Evolutionary conservation across 106 monocot genomes (phyloP), one percentile per base, ranked within the genome.

Genomic region (Vanilla planifolia): DNA sequence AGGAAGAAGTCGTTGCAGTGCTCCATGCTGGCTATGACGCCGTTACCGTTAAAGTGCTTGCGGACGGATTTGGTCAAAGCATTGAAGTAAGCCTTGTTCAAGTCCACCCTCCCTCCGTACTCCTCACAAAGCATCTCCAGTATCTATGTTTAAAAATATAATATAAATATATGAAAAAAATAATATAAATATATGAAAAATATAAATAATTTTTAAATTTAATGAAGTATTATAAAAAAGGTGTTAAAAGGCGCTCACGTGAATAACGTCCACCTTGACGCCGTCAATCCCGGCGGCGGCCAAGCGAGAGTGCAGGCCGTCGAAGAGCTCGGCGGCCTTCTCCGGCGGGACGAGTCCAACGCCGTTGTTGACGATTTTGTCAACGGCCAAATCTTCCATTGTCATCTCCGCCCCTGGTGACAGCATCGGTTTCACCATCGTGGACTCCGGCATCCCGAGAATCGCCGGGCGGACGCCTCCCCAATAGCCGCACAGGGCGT

Each of bases 1-100:
- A 88, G 65, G 81, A 93, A 85, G 74, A 93, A 93, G 75, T 93
- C 93, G 68, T 93, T 93, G 85, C 93, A 89, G 64, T 93, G 93
- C 62, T 93, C 84, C 93, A 93, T 93, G 74, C 85, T 82, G 16
- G 88, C 93, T 29, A 93, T 89, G 20, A 81, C 93, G 5, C 89
- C 85, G 33, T 93, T 93, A 15, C 93, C 93, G 0, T 68, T 51
- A 67, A 93, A 89, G 67, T 93, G 79, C 39, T 62, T 71, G 15
- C 42, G 53, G 14, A 93, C 75, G 4, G 93, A 93, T 36, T 68
- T 75, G 4, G 67, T 79, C 8, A 93, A 65, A 6, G 65, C 88
- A 21, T 72, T 64, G 69, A 69, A 93, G 74, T 93, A 93, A 3
- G 89, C 76, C 62, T 82, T 85, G 23, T 88, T 85, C 10, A 93